Evolutionary conservation across 140 eudicot species (phyloP).

Genomic region (Cichorium intybus): DNA sequence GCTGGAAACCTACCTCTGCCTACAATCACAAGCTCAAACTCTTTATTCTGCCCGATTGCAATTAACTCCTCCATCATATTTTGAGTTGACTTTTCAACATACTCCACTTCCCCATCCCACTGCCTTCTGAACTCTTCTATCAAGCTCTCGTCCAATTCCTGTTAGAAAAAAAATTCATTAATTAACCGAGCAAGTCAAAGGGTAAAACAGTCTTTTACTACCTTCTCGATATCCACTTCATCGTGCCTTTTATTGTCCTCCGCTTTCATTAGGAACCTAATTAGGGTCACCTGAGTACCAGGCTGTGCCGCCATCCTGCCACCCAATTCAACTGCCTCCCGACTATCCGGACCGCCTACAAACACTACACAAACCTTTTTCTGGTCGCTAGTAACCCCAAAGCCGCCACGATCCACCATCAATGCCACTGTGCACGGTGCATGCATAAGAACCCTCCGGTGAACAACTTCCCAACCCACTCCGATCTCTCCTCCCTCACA

Average conservation of each 20-base stretch:
- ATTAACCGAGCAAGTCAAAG: neutral
- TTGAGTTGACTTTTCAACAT: conserved; percentile 36
- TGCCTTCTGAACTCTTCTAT: conserved; percentile 36
- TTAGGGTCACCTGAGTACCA: conserved; percentile 38
- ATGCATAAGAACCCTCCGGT: conserved; percentile 39
- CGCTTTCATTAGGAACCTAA: conserved; percentile 32
- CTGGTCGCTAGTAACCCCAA: neutral
- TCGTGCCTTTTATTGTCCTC: neutral
- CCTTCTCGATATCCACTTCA: conserved; percentile 41
- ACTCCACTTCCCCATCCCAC: conserved; percentile 56
- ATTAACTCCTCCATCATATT: conserved; percentile 37
- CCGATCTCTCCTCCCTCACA: conserved; percentile 45
- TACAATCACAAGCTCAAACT: conserved; percentile 50
- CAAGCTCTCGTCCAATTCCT: conserved; percentile 47
- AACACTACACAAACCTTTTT: conserved; percentile 48
- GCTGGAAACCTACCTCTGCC: conserved; percentile 53
- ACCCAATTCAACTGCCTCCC: conserved; percentile 59
- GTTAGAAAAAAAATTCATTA: neutral
- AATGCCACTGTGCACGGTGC: conserved; percentile 69
- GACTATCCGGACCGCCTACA: conserved; percentile 66
- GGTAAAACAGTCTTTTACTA: conserved; percentile 3
- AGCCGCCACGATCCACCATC: conserved; percentile 63
- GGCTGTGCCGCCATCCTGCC: conserved; percentile 73
- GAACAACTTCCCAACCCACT: conserved; percentile 56
- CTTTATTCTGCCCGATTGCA: conserved; percentile 44